Conservation (phyloP, 257 asterid genomes). For the Henckelia pumila region DNA sequence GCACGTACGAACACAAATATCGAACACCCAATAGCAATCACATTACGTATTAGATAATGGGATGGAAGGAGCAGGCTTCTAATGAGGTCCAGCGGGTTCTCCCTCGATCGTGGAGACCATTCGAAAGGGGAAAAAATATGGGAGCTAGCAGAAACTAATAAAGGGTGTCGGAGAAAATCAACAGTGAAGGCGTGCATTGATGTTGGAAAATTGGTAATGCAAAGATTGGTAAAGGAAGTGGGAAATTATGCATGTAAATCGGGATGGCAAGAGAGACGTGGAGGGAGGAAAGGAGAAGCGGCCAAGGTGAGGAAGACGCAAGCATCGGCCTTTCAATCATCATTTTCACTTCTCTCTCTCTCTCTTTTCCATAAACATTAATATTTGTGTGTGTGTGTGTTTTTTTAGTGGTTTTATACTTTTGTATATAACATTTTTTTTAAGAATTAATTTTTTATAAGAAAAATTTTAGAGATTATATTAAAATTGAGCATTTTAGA, state of each 20-base stretch:
- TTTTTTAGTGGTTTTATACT: too few species aligned
- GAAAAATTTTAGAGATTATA: too few species aligned
- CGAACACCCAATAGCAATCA: neutral
- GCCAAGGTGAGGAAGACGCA: slow-evolving; percentile 36
- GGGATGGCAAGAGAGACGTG: slow-evolving; percentile 23
- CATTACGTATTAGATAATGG: neutral
- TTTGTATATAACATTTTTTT: too few species aligned
- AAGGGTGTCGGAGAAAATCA: slow-evolving; percentile 8
- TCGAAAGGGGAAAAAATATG: neutral
- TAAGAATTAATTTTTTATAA: too few species aligned
- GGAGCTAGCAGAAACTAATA: slow-evolving; percentile 1
- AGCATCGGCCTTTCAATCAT: slow-evolving; percentile 40
- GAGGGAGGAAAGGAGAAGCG: slow-evolving; percentile 26
- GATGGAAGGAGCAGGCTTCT: neutral
- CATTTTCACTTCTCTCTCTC: slow-evolving; percentile 24
- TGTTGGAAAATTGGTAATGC: slow-evolving; percentile 10
- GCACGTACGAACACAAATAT: neutral
- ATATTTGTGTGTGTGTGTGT: too few species aligned
- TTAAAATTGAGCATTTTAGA: too few species aligned
- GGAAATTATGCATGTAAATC: slow-evolving; percentile 32
- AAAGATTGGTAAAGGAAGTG: slow-evolving; percentile 23
- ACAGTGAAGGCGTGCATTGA: neutral
- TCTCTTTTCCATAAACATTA: neutral
- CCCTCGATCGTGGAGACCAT: slow-evolving; percentile 17
- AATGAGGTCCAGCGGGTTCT: slow-evolving; percentile 7